A percentile compares a stretch with the other conserved stretches of the same genome.
Conservation (phyloP, 805 yeast species). For the Starmerella bombi region DNA sequence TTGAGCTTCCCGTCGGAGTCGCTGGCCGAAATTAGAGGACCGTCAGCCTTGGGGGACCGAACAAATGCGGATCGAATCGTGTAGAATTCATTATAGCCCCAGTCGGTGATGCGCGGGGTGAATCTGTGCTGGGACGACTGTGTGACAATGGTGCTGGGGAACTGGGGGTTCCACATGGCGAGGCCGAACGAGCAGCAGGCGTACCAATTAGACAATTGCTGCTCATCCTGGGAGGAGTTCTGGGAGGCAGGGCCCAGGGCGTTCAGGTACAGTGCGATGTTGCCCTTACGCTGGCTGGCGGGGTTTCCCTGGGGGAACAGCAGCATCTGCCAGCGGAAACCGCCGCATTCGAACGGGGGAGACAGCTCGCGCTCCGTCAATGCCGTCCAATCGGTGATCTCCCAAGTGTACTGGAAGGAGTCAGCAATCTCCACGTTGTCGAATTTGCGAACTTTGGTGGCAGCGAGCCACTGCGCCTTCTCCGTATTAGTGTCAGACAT, state of each 20-base stretch:
- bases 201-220: slow-evolving; percentile 14
- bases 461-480: neutral
- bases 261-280: slow-evolving; percentile 66
- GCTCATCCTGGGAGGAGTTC: neutral
- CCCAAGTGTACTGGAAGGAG: slow-evolving; percentile 26
- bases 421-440: slow-evolving; percentile 18
- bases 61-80: slow-evolving; percentile 38
- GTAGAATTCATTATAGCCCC: slow-evolving; percentile 84
- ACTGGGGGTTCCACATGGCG: slow-evolving; percentile 67
- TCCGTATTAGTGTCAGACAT: neutral
- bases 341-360: slow-evolving; percentile 24
- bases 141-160: slow-evolving; percentile 45
- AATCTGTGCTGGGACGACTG: slow-evolving; percentile 70
- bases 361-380: slow-evolving; percentile 27
- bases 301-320: slow-evolving; percentile 68
- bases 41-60: slow-evolving; percentile 19
- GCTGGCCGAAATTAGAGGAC: slow-evolving; percentile 34
- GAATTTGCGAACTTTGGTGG: slow-evolving; percentile 2
- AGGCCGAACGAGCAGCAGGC: slow-evolving; percentile 84
- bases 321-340: slow-evolving; percentile 37
- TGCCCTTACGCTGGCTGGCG: slow-evolving; percentile 27
- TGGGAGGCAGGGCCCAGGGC: slow-evolving; percentile 33
- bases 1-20: slow-evolving; percentile 26
- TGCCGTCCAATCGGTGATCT: slow-evolving; percentile 29
- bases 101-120: slow-evolving; percentile 62